Base-by-base conservation (phyloP, 1,284 basidiomycete genomes). In the Moesziomyces sp. region DNA sequence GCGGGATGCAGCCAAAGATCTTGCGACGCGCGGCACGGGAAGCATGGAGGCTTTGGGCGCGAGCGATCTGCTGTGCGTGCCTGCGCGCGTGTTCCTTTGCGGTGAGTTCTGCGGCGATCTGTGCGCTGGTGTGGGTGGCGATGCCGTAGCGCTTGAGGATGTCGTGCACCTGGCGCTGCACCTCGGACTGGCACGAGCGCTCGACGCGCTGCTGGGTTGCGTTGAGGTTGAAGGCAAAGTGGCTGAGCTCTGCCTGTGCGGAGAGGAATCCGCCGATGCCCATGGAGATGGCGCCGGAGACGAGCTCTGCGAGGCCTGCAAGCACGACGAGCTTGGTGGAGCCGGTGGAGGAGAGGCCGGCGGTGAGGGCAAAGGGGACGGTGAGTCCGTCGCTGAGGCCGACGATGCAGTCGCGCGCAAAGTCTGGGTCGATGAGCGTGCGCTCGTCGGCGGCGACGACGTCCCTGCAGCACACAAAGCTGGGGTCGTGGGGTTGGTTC, bases 251-350 rank as follows among this genome's bases (percentile, higher is more conserved):
- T 42, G 96, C 92, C 85, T 98, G 93, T 0, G 95, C 94, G 2
- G 94, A 94, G 58, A 99, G 90, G 88, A 96, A 97, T 24, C 96
- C 96, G 59, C 96, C 96, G 51, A 98, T 92, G 65, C 95, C 95
- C 96, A 98, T 99, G 18, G 86, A 87, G 68, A 98, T 93, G 35
- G 78, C 77, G 19, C 79, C 77, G 7, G 73, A 73, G 13, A 82
- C 81, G 49, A 81, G 73, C 84, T 97, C 93, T 28, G 95, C 93
- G 52, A 97, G 86, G 49, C 95, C 93, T 77, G 93, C 93, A 50
- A 97, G 88, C 48, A 97, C 92, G 77, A 97, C 95, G 40, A 97
- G 88, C 56, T 88, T 89, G 14, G 92, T 93, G 74, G 92, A 90
- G 50, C 95, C 94, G 19, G 97, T 88, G 2, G 92, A 93, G 1